Evolutionary conservation across 257 asterid species (phyloP).

Genomic region (Lycium ferocissimum): DNA sequence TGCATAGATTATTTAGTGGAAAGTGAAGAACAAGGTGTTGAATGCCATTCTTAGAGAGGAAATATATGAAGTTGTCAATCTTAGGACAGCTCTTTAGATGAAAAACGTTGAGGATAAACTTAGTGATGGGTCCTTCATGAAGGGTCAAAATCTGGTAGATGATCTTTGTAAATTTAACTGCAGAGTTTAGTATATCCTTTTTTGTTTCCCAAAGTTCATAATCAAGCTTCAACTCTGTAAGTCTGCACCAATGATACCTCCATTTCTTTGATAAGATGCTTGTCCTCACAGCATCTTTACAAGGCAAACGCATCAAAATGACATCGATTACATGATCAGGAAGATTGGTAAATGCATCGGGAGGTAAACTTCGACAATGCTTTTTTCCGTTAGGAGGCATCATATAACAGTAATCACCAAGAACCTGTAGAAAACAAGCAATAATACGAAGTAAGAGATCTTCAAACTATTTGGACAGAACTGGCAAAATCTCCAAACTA

Average conservation of each 20-base stretch:
- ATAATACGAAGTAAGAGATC: not conserved
- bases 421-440: not conserved
- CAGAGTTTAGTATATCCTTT: not conserved
- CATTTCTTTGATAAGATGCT: not conserved
- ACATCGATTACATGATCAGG: not conserved
- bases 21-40: not conserved
- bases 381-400: not conserved
- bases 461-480: not conserved
- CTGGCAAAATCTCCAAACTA: not conserved
- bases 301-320: not conserved
- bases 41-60: not conserved
- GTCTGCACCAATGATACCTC: not conserved
- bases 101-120: not conserved
- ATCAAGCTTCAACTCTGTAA: not conserved
- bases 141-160: not conserved
- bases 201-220: not conserved
- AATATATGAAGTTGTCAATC: not conserved
- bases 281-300: not conserved
- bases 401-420: not conserved
- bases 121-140: not conserved
- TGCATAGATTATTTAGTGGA: not conserved
- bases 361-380: not conserved
- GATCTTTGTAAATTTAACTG: not conserved
- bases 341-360: not conserved
- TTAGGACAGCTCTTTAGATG: not conserved